Base-by-base conservation (phyloP, 1,284 basidiomycete genomes). In the Salmacisia buchloeana region DNA sequence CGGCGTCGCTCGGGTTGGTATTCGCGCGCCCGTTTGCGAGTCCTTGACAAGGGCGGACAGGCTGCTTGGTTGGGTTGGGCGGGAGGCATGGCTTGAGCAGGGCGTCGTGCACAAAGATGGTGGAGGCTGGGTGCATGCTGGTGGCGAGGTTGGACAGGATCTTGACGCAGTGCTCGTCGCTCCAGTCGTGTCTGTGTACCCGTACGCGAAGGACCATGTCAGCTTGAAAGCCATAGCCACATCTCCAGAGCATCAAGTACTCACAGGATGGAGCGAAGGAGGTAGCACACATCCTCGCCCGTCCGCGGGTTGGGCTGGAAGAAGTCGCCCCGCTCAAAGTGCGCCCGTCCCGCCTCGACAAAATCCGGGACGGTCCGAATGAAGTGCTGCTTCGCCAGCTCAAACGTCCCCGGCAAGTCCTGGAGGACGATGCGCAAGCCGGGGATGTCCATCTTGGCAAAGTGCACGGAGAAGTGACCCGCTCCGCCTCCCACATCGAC, bases 181-280 rank as follows among this genome's bases (percentile, higher is more conserved):
- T 54, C 49, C 49, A 54, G 27, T 54, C 49, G 49, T 54, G 49
- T 31, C 49, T 54, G 29, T 33, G 27, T n/a, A n/a, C n/a, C n/a
- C n/a, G n/a, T n/a, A n/a, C n/a, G n/a, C n/a, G n/a, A n/a, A n/a
- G n/a, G n/a, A n/a, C n/a, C n/a, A n/a, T n/a, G n/a, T n/a, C n/a
- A n/a, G n/a, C n/a, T n/a, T n/a, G n/a, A n/a, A n/a, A n/a, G n/a
- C n/a, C n/a, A n/a, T n/a, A n/a, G n/a, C n/a, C n/a, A n/a, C n/a
- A n/a, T n/a, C 43, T 45, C 43, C 12, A 23, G 13, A 23, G 43
- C 13, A 33, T 6, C 9, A 10, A 10, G 15, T 9, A 54, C 49
- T 54, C 33, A 54, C 49, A 54, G 29, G 27, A 54, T 54, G 3
- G 49, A 54, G 4, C 49, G 49, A 18, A 54, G 27, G 6, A 54